Base-by-base conservation (phyloP, 73 alveolate species). In the Blepharisma stoltei region DNA sequence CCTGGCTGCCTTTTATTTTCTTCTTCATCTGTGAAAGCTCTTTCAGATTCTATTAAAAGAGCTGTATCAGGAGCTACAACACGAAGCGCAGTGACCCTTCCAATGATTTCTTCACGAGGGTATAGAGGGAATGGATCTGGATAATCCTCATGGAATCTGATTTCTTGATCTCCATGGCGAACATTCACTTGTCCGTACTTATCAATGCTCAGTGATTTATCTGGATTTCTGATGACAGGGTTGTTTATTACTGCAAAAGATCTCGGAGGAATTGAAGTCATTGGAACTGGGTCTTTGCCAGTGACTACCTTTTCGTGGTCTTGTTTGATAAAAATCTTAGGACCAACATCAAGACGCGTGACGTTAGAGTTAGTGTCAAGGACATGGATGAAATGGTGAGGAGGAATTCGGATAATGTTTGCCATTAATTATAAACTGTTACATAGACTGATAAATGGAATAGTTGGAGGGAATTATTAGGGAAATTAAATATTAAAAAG, bases 71-170 rank as follows among this genome's bases (percentile, higher is more conserved):
- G 76, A 7, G 88, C 81, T 54, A 91, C 90, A 1, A 90, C 73
- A 5, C 88, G 85, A 50, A 91, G 70, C 67, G 81, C 81, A 8
- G 78, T 87, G 11, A 82, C 70, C 70, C 76, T 48, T n/a, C 76
- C 87, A 6, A 71, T 66, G 5, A 81, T 5, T 21, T 84, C 44
- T 70, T 91, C 97, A 25, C 94, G 90, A 6, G 95, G 95, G 73
- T 81, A 91, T 7, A 91, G 90, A 25, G 97, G 95, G 88, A 91
- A 91, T 4, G 97, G 97, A 43, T 89, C 90, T n/a, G 66, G 80
- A 78, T 85, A 88, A 21, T 80, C 86, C 32, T 85, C 86, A 6
- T 76, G 69, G 38, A 89, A 83, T 41, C 97, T 70, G 76, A 89
- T 82, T 69, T 91, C 97, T 44, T 83, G n/a, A 76, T 91, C 97